Conservation (phyloP, 257 asterid species). For the Lithospermum erythrorhizon region DNA sequence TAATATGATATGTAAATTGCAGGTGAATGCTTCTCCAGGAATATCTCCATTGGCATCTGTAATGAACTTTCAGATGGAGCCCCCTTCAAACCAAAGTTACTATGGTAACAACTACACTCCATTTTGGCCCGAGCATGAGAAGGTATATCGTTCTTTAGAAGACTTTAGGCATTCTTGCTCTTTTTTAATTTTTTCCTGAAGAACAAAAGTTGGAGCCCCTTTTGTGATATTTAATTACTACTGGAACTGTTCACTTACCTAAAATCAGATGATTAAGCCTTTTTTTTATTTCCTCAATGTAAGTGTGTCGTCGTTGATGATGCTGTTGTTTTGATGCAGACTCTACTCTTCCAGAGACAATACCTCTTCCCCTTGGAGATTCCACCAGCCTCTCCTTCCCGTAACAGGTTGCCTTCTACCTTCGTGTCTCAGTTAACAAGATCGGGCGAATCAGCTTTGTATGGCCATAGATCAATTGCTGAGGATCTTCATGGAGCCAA, state of each 20-base stretch:
- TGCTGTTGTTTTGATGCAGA: constrained; percentile 14
- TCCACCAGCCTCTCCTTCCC: constrained; percentile 22
- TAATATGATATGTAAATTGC: constrained; percentile 9
- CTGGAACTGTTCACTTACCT: background rate
- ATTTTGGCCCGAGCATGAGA: constrained; percentile 50
- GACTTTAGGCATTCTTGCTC: no score
- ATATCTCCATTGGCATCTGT: constrained; percentile 47
- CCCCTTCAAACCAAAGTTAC: constrained; percentile 96
- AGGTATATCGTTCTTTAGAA: constrained; percentile 29
- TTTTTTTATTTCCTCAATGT: background rate
- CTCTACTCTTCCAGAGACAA: constrained; percentile 28
- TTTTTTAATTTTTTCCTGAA: no score
- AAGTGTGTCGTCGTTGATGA: no score
- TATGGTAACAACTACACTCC: constrained; percentile 30
- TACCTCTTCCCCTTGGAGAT: constrained; percentile 23
- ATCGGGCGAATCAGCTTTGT: constrained; percentile 32
- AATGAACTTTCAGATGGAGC: constrained; percentile 58
- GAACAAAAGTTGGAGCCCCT: no score
- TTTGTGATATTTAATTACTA: no score
- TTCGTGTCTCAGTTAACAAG: constrained; percentile 11
- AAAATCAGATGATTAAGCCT: background rate
- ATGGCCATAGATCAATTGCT: constrained; percentile 25
- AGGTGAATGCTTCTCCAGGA: constrained; percentile 49
- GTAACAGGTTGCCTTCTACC: constrained; percentile 18
- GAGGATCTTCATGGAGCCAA: constrained; percentile 24